phyloP scores from a whole-genome alignment of 768 basidiomycete genomes.

The Candolleomyces eurysporus region DNA sequence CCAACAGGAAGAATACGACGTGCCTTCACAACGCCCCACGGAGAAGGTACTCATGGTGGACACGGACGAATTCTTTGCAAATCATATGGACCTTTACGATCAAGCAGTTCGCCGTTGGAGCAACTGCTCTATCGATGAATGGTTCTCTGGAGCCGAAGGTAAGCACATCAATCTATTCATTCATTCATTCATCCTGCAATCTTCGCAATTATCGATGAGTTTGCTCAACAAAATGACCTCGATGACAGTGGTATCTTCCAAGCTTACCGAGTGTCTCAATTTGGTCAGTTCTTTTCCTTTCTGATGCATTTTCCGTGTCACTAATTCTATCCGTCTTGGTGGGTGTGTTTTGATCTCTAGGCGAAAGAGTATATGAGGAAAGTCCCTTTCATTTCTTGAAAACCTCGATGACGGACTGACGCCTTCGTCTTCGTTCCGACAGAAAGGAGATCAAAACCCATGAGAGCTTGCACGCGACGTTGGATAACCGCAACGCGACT shows the following conservation, averaged over 20 bases:
- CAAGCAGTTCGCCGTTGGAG: conserved; percentile 45
- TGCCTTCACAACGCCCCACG: neutral
- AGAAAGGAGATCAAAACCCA: conserved; percentile 49
- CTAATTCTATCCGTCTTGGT: too few species aligned
- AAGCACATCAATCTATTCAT: neutral
- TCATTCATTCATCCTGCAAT: neutral
- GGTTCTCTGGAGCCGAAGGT: conserved; percentile 57
- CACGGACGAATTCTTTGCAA: conserved; percentile 39
- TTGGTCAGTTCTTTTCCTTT: conserved; percentile 35
- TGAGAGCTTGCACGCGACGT: conserved; percentile 36
- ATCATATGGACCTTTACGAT: conserved; percentile 44
- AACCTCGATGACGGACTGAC: too few species aligned
- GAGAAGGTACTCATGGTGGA: conserved; percentile 37
- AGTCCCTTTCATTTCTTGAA: conserved; percentile 5
- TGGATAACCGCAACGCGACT: conserved; percentile 38
- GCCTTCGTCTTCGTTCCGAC: too few species aligned
- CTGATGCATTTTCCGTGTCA: neutral
- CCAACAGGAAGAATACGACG: neutral
- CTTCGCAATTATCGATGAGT: neutral
- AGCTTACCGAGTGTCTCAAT: conserved; percentile 46
- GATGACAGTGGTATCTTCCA: conserved; percentile 37
- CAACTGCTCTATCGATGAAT: conserved; percentile 49
- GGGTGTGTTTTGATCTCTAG: conserved; percentile 18
- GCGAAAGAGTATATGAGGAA: conserved; percentile 48
- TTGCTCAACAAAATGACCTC: too few species aligned